Base-by-base conservation (phyloP, 345 rosid genomes). In the Eucalyptus pauciflora region DNA sequence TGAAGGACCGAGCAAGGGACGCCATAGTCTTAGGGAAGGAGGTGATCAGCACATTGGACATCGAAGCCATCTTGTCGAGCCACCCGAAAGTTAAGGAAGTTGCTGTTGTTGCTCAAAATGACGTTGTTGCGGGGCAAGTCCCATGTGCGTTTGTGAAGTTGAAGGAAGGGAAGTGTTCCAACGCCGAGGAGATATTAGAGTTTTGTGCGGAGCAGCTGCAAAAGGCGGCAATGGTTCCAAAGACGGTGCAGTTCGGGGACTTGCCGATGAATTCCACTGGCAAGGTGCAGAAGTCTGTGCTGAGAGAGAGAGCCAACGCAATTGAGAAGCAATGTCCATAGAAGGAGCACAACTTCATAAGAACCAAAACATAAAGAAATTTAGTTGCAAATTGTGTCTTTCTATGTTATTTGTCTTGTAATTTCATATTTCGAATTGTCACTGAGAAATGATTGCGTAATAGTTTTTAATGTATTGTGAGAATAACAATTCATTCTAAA, bases 1-100 rank as follows among this genome's bases (percentile, higher is more conserved):
- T 96, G 86, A 94, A 94, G 92, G 99, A 96, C 86, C 93, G 98
- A 4, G 94, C 92, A 8, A 92, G 50, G 37, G 96, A 94, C n/a
- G 89, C 89, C 4, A 92, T 93, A 41, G 29, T 88, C 15, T 62
- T 71, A 25, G 92, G 91, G 64, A 15, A 27, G 25, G 60, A 86
- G 80, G 25, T 80, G n/a, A 54, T 95, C 45, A 94, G 96, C 90
- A 90, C 93, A n/a, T 50, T 94, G 45, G 94, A 94, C 85, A 92
- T 95, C 50, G 96, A 95, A 80, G 89, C 91, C 17, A 90, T 89
- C 7, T 49, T 94, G 89, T 49, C 89, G 58, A 90, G 91, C 20
- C 92, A 94, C 89, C 95, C 94, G 3, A 90, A 92, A 88, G 91
- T 94, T 48, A 67, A 37, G 27, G 94, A 91, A 81, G 96, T 88